Conservation (phyloP, 2,329 filamentous ascomycete genomes). For the Atkinsonella hypoxylon region DNA sequence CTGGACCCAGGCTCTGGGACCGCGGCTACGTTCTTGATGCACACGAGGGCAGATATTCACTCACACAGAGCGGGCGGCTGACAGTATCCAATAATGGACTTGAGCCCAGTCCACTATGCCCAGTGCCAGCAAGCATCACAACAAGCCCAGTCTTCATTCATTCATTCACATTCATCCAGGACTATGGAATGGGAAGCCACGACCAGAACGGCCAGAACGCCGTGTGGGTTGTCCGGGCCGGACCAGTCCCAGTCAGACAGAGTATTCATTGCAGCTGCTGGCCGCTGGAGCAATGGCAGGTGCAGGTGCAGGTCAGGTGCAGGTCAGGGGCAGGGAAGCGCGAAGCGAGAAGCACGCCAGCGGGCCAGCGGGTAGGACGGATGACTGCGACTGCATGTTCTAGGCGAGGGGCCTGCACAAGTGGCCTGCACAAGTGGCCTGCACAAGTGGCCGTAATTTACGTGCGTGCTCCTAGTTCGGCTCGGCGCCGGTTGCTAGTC, state of each 20-base stretch:
- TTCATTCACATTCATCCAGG: too few relatives aligned
- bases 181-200: too few relatives aligned
- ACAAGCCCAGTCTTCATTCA: too few relatives aligned
- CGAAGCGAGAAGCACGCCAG: neutral
- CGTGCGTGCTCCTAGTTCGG: too few relatives aligned
- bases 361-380: too few relatives aligned
- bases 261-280: too few relatives aligned
- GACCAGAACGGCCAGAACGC: too few relatives aligned
- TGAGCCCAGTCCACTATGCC: neutral
- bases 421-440: neutral
- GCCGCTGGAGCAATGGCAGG: too few relatives aligned
- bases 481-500: neutral
- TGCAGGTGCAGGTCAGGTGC: too few relatives aligned
- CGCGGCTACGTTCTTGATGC: neutral
- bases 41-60: neutral
- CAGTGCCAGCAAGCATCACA: neutral
- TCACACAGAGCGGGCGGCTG: neutral
- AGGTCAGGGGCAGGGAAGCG: neutral
- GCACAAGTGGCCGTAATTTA: neutral
- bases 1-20: neutral
- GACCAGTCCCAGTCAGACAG: too few relatives aligned
- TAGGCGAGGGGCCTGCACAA: neutral
- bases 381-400: neutral
- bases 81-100: neutral
- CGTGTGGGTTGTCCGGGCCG: too few relatives aligned